Conservation (phyloP, 768 basidiomycete species). For the Chiua virens region DNA sequence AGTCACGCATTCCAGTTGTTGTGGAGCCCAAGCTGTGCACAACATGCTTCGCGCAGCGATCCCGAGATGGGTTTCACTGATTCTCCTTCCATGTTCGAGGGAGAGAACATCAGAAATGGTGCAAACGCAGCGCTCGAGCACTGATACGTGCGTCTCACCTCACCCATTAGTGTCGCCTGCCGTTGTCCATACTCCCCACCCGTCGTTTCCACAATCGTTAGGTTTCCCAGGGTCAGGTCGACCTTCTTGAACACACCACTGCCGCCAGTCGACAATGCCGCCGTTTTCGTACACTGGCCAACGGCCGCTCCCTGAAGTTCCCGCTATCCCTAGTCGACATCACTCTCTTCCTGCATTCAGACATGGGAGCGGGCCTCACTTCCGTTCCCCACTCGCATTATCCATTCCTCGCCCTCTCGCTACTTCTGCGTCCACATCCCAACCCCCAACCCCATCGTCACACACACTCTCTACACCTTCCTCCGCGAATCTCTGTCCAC, state of each 20-base stretch:
- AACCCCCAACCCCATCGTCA: constrained; percentile 12
- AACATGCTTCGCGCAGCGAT: constrained; percentile 6
- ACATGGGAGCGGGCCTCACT: constrained; percentile 2
- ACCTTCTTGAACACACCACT: not conserved
- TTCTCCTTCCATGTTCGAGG: constrained; percentile 3
- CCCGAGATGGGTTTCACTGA: constrained; percentile 18
- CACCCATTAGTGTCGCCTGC: constrained; percentile 11
- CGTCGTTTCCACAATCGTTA: constrained; percentile 1
- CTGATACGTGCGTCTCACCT: not conserved
- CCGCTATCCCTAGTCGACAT: constrained; percentile 13
- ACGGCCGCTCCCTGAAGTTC: not conserved
- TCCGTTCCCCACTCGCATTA: not conserved
- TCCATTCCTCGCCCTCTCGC: constrained; percentile 1
- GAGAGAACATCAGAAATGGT: constrained; percentile 2
- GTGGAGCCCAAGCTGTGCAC: constrained; percentile 9
- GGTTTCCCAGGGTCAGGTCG: constrained; percentile 1
- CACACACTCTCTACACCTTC: constrained; percentile 2
- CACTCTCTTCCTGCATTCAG: constrained; percentile 23
- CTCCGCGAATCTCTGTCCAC: not conserved
- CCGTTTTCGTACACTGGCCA: not conserved
- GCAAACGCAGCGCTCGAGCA: not conserved
- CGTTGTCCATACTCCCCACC: constrained; percentile 1
- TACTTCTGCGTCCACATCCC: not conserved
- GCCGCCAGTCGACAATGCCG: constrained; percentile 14
- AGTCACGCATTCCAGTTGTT: constrained; percentile 25